A percentile compares a stretch with the other conserved stretches of the same genome.
Conservation (phyloP, 148 eudicot species). For the Vaccinium macrocarpon region DNA sequence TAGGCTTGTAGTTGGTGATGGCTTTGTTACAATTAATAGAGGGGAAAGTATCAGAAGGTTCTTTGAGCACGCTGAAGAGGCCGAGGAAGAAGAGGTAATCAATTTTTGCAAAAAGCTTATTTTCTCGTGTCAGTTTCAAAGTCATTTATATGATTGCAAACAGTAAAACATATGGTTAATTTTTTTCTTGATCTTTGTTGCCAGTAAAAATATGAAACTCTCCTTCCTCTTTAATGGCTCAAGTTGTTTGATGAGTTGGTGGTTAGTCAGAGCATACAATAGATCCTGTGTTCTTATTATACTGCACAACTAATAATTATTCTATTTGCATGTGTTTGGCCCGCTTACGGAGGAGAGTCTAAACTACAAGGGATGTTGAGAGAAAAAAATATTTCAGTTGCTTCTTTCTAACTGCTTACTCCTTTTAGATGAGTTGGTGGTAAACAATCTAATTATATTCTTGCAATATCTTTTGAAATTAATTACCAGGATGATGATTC, state of each 20-base stretch:
- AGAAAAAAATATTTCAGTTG: not conserved
- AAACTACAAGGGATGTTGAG: not conserved
- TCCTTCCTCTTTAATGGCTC: not conserved
- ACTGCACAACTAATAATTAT: not conserved
- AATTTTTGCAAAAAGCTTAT: slow-evolving; percentile 11
- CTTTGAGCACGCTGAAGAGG: slow-evolving; percentile 99
- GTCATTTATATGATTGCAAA: not conserved
- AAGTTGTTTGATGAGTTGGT: not conserved
- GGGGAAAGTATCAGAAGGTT: slow-evolving; percentile 86
- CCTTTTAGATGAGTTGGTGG: not conserved
- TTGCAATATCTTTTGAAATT: not conserved
- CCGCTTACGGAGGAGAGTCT: not conserved
- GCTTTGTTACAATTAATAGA: slow-evolving; percentile 69
- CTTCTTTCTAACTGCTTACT: not conserved
- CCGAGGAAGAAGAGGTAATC: slow-evolving; percentile 96
- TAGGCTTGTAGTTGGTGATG: slow-evolving; percentile 96
- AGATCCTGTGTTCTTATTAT: not conserved
- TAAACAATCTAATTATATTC: not conserved
- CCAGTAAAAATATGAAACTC: not conserved
- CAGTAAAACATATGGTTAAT: not conserved
- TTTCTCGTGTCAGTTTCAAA: not conserved
- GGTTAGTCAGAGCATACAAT: not conserved
- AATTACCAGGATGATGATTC: slow-evolving; percentile 87
- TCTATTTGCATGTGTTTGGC: not conserved
- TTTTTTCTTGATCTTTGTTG: not conserved